Percentiles rank a stretch among this genome's conserved stretches.
These are phyloP conservation scores for Gynandropsis gynandra DNA, from an alignment of 345 rosid genomes.

Conservation along the genomic window DNA sequence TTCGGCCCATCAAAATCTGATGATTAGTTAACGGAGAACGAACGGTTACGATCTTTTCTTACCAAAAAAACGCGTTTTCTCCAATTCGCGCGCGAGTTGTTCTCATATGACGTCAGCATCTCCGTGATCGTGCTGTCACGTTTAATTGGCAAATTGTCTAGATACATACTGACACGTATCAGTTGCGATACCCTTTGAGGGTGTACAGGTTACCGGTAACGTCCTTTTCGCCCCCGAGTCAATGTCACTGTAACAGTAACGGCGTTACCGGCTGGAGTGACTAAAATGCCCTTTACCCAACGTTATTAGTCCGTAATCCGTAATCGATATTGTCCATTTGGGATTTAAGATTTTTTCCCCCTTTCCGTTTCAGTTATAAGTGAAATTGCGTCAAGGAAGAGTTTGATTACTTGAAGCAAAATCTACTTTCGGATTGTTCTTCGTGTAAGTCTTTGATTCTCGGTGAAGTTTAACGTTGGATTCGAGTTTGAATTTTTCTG, in stretches of 20 bases:
- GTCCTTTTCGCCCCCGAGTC: conserved; percentile 5
- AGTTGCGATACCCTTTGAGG: background rate
- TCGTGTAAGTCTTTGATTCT: conserved; percentile 18
- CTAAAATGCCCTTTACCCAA: conserved; percentile 25
- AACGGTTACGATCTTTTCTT: conserved; percentile 16
- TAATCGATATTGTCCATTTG: background rate
- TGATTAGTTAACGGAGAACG: background rate
- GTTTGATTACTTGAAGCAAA: conserved; percentile 10
- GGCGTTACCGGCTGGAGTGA: conserved; percentile 21
- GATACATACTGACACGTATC: conserved; percentile 16
- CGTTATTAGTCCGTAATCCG: conserved; percentile 24
- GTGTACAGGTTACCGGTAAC: conserved; percentile 3
- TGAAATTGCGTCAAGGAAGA: conserved; percentile 26
- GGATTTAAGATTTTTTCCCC: background rate
- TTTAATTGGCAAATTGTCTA: conserved; percentile 12
- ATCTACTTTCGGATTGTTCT: conserved; percentile 19
- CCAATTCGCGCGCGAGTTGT: conserved; percentile 24
- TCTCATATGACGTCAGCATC: conserved; percentile 22
- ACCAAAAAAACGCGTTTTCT: conserved; percentile 29
- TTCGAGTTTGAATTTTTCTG: conserved; percentile 6
- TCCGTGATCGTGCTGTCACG: conserved; percentile 32
- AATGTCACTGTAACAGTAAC: conserved; percentile 23
- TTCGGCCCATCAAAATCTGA: background rate
- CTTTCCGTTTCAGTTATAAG: conserved; percentile 10
- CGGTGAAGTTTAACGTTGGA: background rate